Conservation (phyloP, 192 early-diverging fungal genomes). For the Gigaspora rosea region DNA sequence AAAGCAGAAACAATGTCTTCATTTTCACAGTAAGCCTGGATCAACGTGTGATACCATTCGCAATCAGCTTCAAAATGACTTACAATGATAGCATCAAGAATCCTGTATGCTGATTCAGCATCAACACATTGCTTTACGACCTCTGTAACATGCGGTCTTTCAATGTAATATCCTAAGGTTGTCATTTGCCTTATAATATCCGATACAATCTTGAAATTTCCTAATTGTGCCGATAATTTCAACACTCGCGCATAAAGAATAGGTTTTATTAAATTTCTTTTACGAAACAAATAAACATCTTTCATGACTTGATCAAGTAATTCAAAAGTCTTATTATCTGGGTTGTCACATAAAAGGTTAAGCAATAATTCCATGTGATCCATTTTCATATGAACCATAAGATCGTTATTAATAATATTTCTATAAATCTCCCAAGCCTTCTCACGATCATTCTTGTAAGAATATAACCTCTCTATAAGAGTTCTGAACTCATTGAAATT, state of each 20-base stretch:
- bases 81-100: not conserved
- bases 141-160: not conserved
- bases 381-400: not conserved
- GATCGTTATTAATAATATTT: not conserved
- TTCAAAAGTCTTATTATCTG: not conserved
- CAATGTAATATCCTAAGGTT: not conserved
- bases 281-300: not conserved
- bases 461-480: not conserved
- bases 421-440: not conserved
- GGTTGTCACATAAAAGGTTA: not conserved
- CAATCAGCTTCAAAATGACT: not conserved
- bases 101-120: not conserved
- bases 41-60: not conserved
- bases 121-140: not conserved
- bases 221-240: not conserved
- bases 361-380: not conserved
- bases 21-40: not conserved
- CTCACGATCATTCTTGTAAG: not conserved
- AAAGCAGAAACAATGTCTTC: not conserved
- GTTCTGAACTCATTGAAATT: not conserved
- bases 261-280: not conserved
- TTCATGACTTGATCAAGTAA: constrained; percentile 1
- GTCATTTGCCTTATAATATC: not conserved
- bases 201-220: not conserved
- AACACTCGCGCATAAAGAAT: not conserved